These are phyloP conservation scores for Porcisia deanei DNA, from an alignment of 208 protist species.

Conservation along the genomic window DNA sequence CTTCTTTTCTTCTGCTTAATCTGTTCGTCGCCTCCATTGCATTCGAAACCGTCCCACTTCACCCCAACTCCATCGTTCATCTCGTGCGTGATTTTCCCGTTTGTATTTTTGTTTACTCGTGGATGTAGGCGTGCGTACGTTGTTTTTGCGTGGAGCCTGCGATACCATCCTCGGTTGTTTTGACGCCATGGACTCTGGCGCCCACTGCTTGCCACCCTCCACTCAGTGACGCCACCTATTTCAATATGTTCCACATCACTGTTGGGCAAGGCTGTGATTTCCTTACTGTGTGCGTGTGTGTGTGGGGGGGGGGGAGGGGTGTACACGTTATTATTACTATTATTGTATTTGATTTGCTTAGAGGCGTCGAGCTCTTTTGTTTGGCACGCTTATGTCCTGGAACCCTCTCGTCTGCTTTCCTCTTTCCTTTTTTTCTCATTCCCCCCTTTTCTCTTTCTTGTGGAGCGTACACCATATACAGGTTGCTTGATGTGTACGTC, in stretches of 20 bases:
- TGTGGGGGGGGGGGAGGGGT: neutral
- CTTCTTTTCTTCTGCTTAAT: neutral
- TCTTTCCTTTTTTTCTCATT: neutral
- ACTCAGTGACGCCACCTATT: too few relatives aligned
- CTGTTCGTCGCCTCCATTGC: neutral
- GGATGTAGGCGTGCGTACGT: too few relatives aligned
- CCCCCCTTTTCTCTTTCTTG: constrained; percentile 1
- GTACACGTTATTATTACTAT: neutral
- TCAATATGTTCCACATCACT: too few relatives aligned
- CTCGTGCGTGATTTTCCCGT: too few relatives aligned
- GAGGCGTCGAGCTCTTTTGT: neutral
- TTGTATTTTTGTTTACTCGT: too few relatives aligned
- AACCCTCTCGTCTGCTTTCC: constrained; percentile 2
- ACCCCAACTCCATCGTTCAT: neutral
- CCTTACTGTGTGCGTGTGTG: neutral
- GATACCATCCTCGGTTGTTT: too few relatives aligned
- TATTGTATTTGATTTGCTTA: too few relatives aligned
- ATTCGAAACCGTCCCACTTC: neutral
- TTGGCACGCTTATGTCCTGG: neutral
- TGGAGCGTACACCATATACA: constrained; percentile 5
- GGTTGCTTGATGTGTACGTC: constrained; percentile 7
- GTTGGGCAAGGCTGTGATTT: neutral
- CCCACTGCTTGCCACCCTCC: too few relatives aligned
- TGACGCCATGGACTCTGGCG: too few relatives aligned
- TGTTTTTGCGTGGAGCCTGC: too few relatives aligned